Evolutionary conservation across 768 basidiomycete species (phyloP).

Genomic region (Leccinum longicurvipes): DNA sequence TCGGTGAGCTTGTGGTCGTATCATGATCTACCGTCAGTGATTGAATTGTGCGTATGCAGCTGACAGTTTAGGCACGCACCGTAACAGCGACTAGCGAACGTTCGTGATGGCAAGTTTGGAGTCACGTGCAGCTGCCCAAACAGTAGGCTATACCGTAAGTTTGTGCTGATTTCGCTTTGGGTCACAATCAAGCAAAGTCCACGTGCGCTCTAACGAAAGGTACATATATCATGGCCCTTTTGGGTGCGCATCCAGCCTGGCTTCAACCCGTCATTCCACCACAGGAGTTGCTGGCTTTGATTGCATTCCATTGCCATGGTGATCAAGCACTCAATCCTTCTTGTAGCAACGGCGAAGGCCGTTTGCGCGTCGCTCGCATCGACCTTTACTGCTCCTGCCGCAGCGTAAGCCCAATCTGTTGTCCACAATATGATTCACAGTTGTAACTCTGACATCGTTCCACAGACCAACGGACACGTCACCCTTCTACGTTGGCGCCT

Average conservation of each 20-base stretch:
- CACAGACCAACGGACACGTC: constrained; percentile 28
- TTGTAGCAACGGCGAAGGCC: constrained; percentile 12
- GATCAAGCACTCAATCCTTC: constrained; percentile 8
- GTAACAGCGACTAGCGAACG: background rate
- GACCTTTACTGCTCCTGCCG: constrained; percentile 29
- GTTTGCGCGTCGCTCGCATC: constrained; percentile 24
- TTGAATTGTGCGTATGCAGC: background rate
- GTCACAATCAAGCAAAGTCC: background rate
- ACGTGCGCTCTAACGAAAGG: constrained; percentile 5
- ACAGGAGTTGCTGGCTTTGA: background rate
- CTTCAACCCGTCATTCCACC: too few species aligned
- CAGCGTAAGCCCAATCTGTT: constrained; percentile 18
- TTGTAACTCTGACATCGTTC: background rate
- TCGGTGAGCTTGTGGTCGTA: background rate
- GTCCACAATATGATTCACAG: background rate
- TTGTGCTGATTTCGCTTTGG: background rate
- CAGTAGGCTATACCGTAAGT: too few species aligned
- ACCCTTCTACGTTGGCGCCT: constrained; percentile 40
- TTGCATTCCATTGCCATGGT: constrained; percentile 13
- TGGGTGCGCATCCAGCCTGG: background rate
- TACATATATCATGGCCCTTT: constrained; percentile 12
- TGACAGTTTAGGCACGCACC: background rate
- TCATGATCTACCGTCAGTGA: background rate
- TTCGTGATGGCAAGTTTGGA: too few species aligned
- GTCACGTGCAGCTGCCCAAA: background rate